Evolutionary conservation across 148 eudicot species (phyloP).

Genomic region (Pouteria glomerata): DNA sequence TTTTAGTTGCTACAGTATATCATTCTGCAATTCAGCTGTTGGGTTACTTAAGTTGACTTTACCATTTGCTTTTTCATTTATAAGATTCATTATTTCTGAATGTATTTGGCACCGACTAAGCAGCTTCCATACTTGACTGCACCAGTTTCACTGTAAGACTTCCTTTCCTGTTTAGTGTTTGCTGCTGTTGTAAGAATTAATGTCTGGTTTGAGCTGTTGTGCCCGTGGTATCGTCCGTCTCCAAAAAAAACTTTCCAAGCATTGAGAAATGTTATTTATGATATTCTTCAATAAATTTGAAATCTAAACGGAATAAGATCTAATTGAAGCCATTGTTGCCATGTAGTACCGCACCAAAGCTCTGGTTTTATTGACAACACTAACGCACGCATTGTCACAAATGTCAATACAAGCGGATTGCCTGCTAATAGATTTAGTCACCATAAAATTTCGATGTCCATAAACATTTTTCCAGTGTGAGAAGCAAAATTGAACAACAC

Average conservation of each 20-base stretch:
- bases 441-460: neutral
- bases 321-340: neutral
- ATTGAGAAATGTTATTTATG: neutral
- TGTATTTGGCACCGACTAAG: too few relatives aligned
- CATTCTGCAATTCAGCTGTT: too few relatives aligned
- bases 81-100: too few relatives aligned
- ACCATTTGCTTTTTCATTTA: too few relatives aligned
- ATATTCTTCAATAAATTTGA: neutral
- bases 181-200: neutral
- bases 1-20: too few relatives aligned
- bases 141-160: too few relatives aligned
- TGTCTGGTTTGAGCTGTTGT: neutral
- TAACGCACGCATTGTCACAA: too few relatives aligned
- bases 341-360: neutral
- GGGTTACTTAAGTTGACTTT: too few relatives aligned
- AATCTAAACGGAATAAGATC: too few relatives aligned
- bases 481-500: neutral
- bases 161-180: neutral
- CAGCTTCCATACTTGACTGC: too few relatives aligned
- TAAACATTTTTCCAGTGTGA: neutral
- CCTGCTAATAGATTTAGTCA: neutral
- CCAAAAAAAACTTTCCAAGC: too few relatives aligned
- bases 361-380: neutral
- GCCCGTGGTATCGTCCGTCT: neutral
- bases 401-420: too few relatives aligned